Base-by-base conservation (phyloP, 108 stramenopile genomes). In the Cyclotella choctawhatcheeana region DNA sequence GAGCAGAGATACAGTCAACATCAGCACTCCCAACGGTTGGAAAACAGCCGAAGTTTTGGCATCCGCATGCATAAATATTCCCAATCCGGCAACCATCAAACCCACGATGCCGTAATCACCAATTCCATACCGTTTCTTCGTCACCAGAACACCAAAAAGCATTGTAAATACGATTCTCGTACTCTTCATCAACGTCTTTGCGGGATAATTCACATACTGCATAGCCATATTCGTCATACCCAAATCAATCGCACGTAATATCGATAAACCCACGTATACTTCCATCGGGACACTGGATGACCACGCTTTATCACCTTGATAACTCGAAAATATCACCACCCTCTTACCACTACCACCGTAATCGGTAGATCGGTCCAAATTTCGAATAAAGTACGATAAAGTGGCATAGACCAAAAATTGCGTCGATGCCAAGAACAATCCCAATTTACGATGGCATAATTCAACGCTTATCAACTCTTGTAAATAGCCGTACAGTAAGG, bases 151-250 rank as follows among this genome's bases (percentile, higher is more conserved):
- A 8, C 95, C 95, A 81, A 94, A 94, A 21, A 93, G 64, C 95
- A 96, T 96, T 55, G 95, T 96, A 62, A 93, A 96, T 16, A 96
- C 90, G 6, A 96, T 85, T 8, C 95, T 69, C 6, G 84, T 82
- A 21, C 70, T 74, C 60, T 96, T 96, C 86, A 96, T 91, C 10
- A 96, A 69, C 6, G 95, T 96, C 74, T 96, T 96, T 27, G 90
- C 91, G 14, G 95, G 95, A 69, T 96, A 96, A 73, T 94, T 94
- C 40, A 96, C 84, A 62, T 93, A 96, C 71, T 92, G 89, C 95
- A 96, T 94, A 1, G 93, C 91, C 52, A 92, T 31, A 69, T 96
- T 96, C 16, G 95, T 96, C 90, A 93, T 88, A 6, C 76, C 91
- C 63, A 94, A 58, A 65, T 96, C 95, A 26, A 96, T 81, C 2